These are phyloP conservation scores for Paramecium tetraurelia DNA, from an alignment of 73 alveolate genomes.

Conservation along the genomic window DNA sequence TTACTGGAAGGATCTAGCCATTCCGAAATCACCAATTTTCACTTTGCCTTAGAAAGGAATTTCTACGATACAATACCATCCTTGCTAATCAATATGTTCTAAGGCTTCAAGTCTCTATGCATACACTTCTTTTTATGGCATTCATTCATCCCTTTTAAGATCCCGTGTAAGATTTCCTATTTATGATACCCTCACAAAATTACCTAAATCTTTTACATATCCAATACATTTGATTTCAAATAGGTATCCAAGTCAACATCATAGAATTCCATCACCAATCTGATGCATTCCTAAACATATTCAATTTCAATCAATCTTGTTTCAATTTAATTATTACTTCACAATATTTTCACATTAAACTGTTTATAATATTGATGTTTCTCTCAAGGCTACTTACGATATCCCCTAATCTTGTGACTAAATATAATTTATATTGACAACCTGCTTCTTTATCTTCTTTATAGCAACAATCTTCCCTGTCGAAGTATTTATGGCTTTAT, in stretches of 20 bases:
- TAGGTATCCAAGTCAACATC: background rate
- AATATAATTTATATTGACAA: background rate
- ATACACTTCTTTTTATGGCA: slow-evolving; percentile 28
- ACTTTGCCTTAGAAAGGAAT: background rate
- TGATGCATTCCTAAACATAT: background rate
- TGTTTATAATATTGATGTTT: background rate
- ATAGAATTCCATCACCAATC: slow-evolving; percentile 43
- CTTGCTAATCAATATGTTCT: background rate
- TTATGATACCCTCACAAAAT: background rate
- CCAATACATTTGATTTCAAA: background rate
- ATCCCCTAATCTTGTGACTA: slow-evolving; percentile 17
- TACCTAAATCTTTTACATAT: background rate
- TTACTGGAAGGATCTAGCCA: slow-evolving; percentile 6
- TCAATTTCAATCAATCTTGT: slow-evolving; percentile 24
- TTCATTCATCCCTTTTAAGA: background rate
- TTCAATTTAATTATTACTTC: background rate
- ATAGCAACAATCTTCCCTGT: slow-evolving; percentile 92
- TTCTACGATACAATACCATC: background rate
- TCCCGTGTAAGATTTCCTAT: background rate
- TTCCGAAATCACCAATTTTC: slow-evolving; percentile 39
- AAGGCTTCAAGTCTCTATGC: slow-evolving; percentile 43
- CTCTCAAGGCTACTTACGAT: slow-evolving; percentile 24
- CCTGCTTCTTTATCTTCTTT: slow-evolving; percentile 79
- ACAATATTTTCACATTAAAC: background rate
- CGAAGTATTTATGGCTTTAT: slow-evolving; percentile 85